Evolutionary conservation across 495 filamentous ascomycete species (phyloP), one percentile per base, ranked within the genome.

Genomic region (Aspergillus saccharolyticus): DNA sequence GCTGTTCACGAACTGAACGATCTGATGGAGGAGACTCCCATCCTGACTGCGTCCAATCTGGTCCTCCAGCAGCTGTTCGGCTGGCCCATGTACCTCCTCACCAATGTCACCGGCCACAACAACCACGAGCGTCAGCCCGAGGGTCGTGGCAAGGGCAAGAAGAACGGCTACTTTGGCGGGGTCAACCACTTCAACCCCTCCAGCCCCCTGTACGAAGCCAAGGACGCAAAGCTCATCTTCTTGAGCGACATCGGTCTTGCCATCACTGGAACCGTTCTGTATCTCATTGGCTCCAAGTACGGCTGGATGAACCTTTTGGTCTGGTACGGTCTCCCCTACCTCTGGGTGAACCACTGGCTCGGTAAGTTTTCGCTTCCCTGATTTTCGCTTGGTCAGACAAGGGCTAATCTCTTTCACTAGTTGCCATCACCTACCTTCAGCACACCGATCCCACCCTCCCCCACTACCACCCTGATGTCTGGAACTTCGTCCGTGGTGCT

Each of bases 281-380:
- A 83, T 62, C 75, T 83, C 60, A 70, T 86, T 61, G 81, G 77
- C 30, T 80, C 85, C 70, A 90, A 73, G 52, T 96, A 85, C 63
- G 93, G 95, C 67, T 92, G 85, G 82, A 66, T 79, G 61, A 96
- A 96, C 74, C 76, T 97, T 65, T 73, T 87, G 24, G 86, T 98
- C 44, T 97, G 94, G 92, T 98, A 97, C 73, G 84, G 89, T 66
- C 66, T 95, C 55, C 94, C 94, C 10, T 98, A 97, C 71, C 78
- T 97, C 60, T 97, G 93, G 93, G 94, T 97, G 21, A 96, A 98
- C 83, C 93, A 97, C 84, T 98, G 94, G 80, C 79, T 82, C 48
- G 79, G 79, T 82, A 74, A 74, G 77, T 68, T 44, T 50, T 18
- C 44, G 50, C 49, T 47, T 53, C 39, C 42, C 28, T 18, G 16